Base-by-base conservation (phyloP, 2,329 filamentous ascomycete genomes). In the Ophiosphaerella herpotricha region DNA sequence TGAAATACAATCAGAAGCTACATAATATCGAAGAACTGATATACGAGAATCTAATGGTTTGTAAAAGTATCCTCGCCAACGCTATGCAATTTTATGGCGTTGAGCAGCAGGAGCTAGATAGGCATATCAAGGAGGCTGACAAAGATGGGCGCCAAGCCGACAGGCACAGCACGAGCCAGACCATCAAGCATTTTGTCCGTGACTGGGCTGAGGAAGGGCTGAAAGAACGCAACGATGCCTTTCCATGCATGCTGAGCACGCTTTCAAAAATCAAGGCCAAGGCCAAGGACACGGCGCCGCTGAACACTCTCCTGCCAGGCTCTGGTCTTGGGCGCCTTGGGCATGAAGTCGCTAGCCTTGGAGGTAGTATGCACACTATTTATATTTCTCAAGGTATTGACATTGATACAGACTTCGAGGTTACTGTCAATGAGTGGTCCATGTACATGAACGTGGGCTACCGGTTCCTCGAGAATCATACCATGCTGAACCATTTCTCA, bases 341-440 rank as follows among this genome's bases (percentile, higher is more conserved):
- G 0, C 77, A 81, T 50, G 81, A 84, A 33, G 71, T 84, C 4
- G 73, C 78, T 0, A 61, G 57, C 0, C 70, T 82, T 11, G 52
- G 52, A 2, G 73, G 71, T 55, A 70, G 72, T 75, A 45, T 4
- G 18, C 6, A 2, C 24, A 5, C 18, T 5, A 5, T 7, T 18
- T 14, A 1, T 2, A 8, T 24, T 11, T 2, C 7, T 3, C 2
- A 12, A 4, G 21, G 6, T 18, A 29, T 14, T 42, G 9, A 42
- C 31, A 23, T 12, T 8, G 5, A 33, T 4, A 29, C 26, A 77
- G 78, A 73, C 1, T 81, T 82, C 47, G 70, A 82, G 21, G 81
- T 83, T 0, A 81, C 79, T 0, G 70, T 77, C 45, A 85, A 84
- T 55, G 82, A 85, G 64, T 84, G 78, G 78, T 83, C 80, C 1